Evolutionary conservation across 257 asterid genomes (phyloP), one percentile per base, ranked within the genome.

Genomic region (Nicotiana obtusifolia): DNA sequence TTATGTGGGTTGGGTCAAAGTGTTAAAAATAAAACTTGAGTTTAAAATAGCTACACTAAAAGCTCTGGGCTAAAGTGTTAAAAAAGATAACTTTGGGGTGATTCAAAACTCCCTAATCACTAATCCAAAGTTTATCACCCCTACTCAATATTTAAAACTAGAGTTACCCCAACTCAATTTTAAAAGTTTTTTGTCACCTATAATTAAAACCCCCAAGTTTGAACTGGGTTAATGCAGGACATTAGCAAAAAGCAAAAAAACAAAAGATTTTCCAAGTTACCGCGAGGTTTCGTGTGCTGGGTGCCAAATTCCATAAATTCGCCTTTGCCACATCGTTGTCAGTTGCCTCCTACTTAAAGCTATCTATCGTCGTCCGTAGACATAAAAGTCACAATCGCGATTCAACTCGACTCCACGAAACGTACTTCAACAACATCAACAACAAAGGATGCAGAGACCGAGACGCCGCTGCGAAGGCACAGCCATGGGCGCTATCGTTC

Each of bases 401-500:
- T 31, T 53, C 15, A 10, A 16, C 47, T 77, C 41, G 49, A 11
- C 49, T 41, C 49, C 3, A 41, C 49, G 49, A 41, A 41, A 41
- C 49, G 49, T 41, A 41, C 13, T 41, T 41, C 49, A 41, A 22
- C 78, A 73, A 73, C 49, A 44, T 47, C 61, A 26, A 49, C 79
- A 22, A 68, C 77, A 68, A 71, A 71, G 13, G 89, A 78, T 88
- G 92, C 97, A 89, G 90, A 90, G 97, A 79, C 88, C 88, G 13
- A 88, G 97, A 84, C 94, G 97, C 81, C 88, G 97, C 86, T 94
- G 97, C 82, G 97, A 94, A 86, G 91, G 97, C 84, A 91, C 91
- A 31, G 92, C 97, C 83, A 91, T 94, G 98, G 97, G 95, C 60
- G 90, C 95, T 83, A 94, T 94, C 77, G 88, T 88, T 67, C 92